A percentile compares a stretch with the other conserved stretches of the same genome.
These are phyloP conservation scores for Diaporthe sp. DNA, from an alignment of 2,329 filamentous ascomycete species.

Conservation along the genomic window DNA sequence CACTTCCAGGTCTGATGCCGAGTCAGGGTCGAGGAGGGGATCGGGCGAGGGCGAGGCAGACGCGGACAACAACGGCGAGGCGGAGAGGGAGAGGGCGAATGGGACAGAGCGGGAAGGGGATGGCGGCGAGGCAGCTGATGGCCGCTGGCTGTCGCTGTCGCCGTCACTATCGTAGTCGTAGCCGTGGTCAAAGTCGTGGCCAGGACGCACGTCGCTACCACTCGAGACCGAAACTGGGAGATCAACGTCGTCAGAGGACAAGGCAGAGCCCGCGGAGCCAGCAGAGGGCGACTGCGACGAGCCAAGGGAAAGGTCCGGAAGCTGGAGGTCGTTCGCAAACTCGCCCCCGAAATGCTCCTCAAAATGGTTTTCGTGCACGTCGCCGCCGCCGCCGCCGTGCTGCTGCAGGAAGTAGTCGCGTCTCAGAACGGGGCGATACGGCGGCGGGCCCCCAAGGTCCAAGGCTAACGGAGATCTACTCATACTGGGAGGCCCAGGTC, in stretches of 20 bases:
- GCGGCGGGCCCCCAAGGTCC: conserved; percentile 7
- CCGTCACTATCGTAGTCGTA: neutral
- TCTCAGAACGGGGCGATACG: neutral
- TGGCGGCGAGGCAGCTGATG: neutral
- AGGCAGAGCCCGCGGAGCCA: neutral
- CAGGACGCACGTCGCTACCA: conserved; percentile 23
- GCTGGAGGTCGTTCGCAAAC: neutral
- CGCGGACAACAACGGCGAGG: neutral
- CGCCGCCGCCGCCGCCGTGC: neutral
- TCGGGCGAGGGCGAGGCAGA: neutral
- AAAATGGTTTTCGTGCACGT: neutral
- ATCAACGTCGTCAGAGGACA: neutral
- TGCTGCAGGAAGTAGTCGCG: neutral
- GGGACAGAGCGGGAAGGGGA: neutral
- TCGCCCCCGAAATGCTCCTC: neutral
- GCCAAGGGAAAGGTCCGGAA: neutral
- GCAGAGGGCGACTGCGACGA: conserved; percentile 7
- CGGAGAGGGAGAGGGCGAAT: neutral
- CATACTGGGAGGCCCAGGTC: conserved; percentile 7
- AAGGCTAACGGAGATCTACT: conserved; percentile 7
- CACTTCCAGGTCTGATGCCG: conserved; percentile 15
- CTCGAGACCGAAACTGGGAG: neutral
- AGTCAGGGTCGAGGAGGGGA: conserved; percentile 9
- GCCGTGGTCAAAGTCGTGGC: conserved; percentile 30
- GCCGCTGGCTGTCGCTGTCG: neutral